A percentile compares a stretch with the other conserved stretches of the same genome.
Conservation (phyloP, 1,284 basidiomycete species). For the Caloboletus inedulis region DNA sequence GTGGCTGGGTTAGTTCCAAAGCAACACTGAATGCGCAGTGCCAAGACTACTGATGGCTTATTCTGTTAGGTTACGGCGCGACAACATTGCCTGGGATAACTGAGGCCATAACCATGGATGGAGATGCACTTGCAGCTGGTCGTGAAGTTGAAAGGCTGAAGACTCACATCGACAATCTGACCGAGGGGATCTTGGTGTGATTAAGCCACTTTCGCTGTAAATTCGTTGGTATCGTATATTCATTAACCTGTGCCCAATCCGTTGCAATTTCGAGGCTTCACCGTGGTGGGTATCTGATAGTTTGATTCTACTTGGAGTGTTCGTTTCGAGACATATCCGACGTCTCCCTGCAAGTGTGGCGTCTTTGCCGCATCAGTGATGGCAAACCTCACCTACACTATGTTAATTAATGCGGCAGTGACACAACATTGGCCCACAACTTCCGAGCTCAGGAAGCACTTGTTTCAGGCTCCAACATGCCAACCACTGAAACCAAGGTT, state of each 20-base stretch:
- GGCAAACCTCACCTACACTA: background rate
- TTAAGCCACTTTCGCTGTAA: background rate
- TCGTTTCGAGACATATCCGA: background rate
- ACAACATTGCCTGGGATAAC: constrained; percentile 62
- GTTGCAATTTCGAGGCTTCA: background rate
- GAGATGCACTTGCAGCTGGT: constrained; percentile 42
- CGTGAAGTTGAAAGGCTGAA: constrained; percentile 49
- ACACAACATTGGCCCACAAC: no score
- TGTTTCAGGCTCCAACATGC: constrained; percentile 12
- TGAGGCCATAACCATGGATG: constrained; percentile 55
- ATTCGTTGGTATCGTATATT: background rate
- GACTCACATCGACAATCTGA: constrained; percentile 40
- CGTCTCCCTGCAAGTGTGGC: background rate
- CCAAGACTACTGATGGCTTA: constrained; percentile 3
- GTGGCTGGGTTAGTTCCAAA: constrained; percentile 52
- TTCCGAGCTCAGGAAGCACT: no score
- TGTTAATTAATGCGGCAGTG: no score
- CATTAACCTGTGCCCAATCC: background rate
- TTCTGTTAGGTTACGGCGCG: constrained; percentile 52
- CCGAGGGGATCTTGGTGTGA: constrained; percentile 29
- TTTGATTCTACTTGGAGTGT: background rate
- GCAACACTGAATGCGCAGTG: constrained; percentile 10
- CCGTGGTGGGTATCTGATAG: background rate
- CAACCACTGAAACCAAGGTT: constrained; percentile 2
- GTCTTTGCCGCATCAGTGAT: background rate